Percentiles rank a stretch among this genome's conserved stretches.
Conservation (phyloP, 2,329 filamentous ascomycete species). For the Macroventuria anomochaeta region DNA sequence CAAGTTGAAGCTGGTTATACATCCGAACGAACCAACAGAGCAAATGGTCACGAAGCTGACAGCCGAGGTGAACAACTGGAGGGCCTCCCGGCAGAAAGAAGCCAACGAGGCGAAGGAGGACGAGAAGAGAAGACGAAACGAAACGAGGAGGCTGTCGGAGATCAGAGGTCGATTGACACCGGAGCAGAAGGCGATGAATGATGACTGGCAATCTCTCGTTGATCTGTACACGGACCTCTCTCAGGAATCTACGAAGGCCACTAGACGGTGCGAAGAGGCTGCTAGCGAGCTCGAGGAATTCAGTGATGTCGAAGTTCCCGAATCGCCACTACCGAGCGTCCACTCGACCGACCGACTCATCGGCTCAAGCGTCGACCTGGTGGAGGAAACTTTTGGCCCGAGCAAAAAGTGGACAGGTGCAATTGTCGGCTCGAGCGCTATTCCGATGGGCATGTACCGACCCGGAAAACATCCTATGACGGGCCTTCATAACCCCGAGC, state of each 20-base stretch:
- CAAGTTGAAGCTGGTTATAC: background rate
- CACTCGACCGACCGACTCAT: background rate
- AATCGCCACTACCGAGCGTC: background rate
- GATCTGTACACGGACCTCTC: background rate
- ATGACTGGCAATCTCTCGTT: background rate
- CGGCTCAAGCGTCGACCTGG: background rate
- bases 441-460: background rate
- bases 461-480: background rate
- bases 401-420: no score
- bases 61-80: background rate
- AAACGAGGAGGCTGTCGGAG: background rate
- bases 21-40: background rate
- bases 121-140: background rate
- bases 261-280: no score
- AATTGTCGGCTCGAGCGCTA: background rate
- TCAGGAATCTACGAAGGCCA: background rate
- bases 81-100: background rate
- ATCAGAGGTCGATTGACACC: background rate
- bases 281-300: background rate
- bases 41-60: background rate
- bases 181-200: background rate
- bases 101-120: background rate
- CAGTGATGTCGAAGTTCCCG: background rate
- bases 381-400: background rate
- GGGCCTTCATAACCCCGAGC: background rate